Conservation (phyloP, 225 moss, liverwort and hornwort species). For the Pseudoscleropodium purum region DNA sequence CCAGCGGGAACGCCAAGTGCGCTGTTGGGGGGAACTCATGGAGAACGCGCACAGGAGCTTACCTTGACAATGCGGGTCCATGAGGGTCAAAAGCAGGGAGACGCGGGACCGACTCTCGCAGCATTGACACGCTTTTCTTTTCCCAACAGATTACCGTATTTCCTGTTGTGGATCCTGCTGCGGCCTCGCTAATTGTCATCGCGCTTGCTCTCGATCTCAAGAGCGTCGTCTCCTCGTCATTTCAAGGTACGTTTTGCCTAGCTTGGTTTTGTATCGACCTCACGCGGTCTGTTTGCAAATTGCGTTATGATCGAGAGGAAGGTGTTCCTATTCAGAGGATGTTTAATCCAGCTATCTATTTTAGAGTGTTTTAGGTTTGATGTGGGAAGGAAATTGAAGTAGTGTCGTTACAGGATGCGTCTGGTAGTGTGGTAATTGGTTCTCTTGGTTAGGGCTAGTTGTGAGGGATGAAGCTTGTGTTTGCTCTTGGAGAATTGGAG, state of each 20-base stretch:
- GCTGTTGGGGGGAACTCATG: neutral
- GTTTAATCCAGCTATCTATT: neutral
- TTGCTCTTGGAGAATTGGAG: neutral
- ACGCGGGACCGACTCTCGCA: neutral
- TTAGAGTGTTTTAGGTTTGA: neutral
- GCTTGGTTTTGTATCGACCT: neutral
- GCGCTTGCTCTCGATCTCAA: neutral
- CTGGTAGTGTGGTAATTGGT: neutral
- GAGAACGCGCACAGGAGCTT: neutral
- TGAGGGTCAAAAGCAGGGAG: neutral
- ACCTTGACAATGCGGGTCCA: neutral
- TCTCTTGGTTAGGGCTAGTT: neutral
- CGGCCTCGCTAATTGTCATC: neutral
- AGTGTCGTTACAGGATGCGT: neutral
- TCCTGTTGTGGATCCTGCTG: neutral
- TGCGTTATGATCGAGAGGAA: neutral
- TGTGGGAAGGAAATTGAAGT: neutral
- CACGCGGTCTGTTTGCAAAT: neutral
- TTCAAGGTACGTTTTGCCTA: slow-evolving; percentile 5
- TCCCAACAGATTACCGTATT: neutral
- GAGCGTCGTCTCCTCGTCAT: neutral
- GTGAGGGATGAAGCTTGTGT: neutral
- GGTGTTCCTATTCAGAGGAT: neutral
- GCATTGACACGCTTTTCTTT: neutral
- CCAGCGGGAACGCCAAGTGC: neutral